Base-by-base conservation (phyloP, 306 rosid species). In the Benincasa hispida region DNA sequence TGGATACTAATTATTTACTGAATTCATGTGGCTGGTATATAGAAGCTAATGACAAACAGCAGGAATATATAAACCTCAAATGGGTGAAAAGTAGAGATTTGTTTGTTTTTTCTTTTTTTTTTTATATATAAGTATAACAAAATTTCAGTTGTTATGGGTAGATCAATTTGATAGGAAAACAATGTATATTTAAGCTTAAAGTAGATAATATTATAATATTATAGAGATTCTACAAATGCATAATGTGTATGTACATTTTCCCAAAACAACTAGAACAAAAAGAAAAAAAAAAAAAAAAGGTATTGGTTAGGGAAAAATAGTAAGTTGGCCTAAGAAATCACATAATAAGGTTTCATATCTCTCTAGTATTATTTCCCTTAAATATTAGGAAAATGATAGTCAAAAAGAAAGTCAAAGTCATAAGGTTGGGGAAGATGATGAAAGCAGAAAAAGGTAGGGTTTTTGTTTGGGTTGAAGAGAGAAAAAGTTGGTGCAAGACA, bases 401-500 rank as follows among this genome's bases (percentile, higher is more conserved):
- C 32, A 67, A 67, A n/a, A 67, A 21, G 30, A 21, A 67, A 67
- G 32, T 39, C 28, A 67, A 37, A n/a, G 51, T 10, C 10, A 66
- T 21, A 21, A 68, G 74, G 19, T 21, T 37, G 53, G 74, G 34
- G 22, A 11, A 42, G 51, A 45, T 45, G 69, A 62, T 17, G 45
- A 30, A 62, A 62, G 22, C 4, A 14, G n/a, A 10, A 66, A 66
- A 66, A 66, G 73, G 18, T 37, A 19, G 42, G 48, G 51, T n/a
- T 21, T 66, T n/a, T 66, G 51, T 66, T 66, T 66, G 27, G 51
- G 50, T 21, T 66, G 50, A 37, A n/a, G 50, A 66, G 51, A n/a
- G 51, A n/a, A 66, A 66, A 66, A 35, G 72, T 63, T 34, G 53
- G 45, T 66, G 73, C 73, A 66, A 66, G 73, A 66, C 53, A 61